Evolutionary conservation across 2,329 filamentous ascomycete species (phyloP).

Genomic region (Nemania abortiva): DNA sequence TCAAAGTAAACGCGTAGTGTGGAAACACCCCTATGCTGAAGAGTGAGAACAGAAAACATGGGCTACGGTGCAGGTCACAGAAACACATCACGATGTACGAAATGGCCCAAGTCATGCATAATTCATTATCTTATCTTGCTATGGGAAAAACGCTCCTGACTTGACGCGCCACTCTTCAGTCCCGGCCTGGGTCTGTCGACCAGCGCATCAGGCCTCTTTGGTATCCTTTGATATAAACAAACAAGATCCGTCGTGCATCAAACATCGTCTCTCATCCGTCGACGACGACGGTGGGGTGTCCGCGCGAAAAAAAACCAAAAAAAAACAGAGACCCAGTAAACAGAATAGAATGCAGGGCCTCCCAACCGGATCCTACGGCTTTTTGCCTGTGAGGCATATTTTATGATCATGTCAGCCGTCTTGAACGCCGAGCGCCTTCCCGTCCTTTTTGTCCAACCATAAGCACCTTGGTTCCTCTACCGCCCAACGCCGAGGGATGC

Average conservation of each 20-base stretch:
- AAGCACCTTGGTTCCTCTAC: slow-evolving; percentile 14
- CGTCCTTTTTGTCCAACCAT: slow-evolving; percentile 14
- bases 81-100: background rate
- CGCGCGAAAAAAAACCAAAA: background rate
- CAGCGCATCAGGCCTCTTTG: background rate
- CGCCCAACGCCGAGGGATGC: slow-evolving; percentile 43
- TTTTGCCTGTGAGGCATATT: background rate
- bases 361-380: background rate
- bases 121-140: slow-evolving; percentile 12
- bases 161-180: background rate
- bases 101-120: background rate
- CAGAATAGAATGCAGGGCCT: background rate
- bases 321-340: slow-evolving; percentile 3
- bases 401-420: slow-evolving; percentile 10
- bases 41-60: background rate
- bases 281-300: background rate
- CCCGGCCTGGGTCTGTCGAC: background rate
- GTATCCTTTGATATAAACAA: slow-evolving; percentile 28
- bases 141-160: slow-evolving; percentile 12
- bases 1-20: too few species aligned
- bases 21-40: too few species aligned
- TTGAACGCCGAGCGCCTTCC: slow-evolving; percentile 29
- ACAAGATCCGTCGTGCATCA: slow-evolving; percentile 7
- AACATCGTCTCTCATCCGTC: background rate
- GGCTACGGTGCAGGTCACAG: background rate